Evolutionary conservation across 129 eudicot species (phyloP).

Genomic region (Logfia minima): DNA sequence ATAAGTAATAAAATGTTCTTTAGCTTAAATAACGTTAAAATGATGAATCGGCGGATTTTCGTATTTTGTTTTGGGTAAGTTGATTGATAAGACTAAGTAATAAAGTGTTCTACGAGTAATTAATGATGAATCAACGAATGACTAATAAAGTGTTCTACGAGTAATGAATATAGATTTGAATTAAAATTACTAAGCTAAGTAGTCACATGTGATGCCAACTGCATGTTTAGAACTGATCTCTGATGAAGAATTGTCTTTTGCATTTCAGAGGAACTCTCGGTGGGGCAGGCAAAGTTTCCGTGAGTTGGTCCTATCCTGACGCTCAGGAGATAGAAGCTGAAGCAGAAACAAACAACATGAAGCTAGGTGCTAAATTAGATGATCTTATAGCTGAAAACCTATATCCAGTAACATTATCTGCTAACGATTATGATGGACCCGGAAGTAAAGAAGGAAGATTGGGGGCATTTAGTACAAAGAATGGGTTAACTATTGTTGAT

Average conservation of each 20-base stretch:
- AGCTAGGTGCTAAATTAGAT: conserved; percentile 49
- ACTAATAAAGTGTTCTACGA: neutral
- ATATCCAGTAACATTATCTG: conserved; percentile 23
- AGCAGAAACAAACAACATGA: conserved; percentile 32
- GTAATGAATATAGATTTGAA: neutral
- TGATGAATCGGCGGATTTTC: conserved; percentile 5
- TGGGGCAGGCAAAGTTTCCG: conserved; percentile 42
- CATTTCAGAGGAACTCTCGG: conserved; percentile 37
- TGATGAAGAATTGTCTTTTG: conserved; percentile 11
- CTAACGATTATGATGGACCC: conserved; percentile 29
- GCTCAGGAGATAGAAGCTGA: conserved; percentile 31
- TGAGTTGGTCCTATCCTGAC: conserved; percentile 40
- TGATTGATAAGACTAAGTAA: conserved; percentile 21
- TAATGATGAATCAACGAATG: too few species aligned
- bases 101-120: neutral
- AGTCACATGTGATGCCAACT: conserved; percentile 5
- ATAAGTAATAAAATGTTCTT: neutral
- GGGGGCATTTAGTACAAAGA: conserved; percentile 25
- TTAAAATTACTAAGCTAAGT: neutral
- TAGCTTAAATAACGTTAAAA: neutral
- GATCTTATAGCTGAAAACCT: conserved; percentile 60
- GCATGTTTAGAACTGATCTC: conserved; percentile 12
- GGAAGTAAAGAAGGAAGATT: conserved; percentile 34
- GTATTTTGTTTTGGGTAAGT: neutral
- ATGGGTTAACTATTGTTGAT: conserved; percentile 34